Evolutionary conservation across 164 flowering plant species (phyloP).

Genomic region (Annona squamosa): DNA sequence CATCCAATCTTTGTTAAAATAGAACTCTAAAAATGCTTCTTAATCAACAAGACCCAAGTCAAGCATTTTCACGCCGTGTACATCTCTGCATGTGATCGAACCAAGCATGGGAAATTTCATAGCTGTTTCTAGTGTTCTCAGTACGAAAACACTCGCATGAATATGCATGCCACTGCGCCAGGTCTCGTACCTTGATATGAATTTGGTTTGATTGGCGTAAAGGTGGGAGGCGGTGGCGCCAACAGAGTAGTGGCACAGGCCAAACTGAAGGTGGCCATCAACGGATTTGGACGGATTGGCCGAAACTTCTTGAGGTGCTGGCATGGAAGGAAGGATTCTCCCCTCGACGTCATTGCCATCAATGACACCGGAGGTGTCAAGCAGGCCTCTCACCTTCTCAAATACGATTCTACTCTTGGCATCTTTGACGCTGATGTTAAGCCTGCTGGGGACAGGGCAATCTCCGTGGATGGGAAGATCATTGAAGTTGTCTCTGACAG

Average conservation of each 20-base stretch:
- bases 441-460: constrained; percentile 52
- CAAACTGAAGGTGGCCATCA: constrained; percentile 92
- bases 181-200: not conserved
- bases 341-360: constrained; percentile 80
- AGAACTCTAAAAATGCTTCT: too few species aligned
- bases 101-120: too few species aligned
- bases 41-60: too few species aligned
- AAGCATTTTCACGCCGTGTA: too few species aligned
- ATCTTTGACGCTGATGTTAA: constrained; percentile 94
- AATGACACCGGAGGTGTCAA: constrained; percentile 97
- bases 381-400: constrained; percentile 99
- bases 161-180: not conserved
- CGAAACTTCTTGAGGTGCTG: constrained; percentile 98
- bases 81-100: too few species aligned
- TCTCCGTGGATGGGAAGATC: constrained; percentile 90
- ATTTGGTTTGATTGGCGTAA: not conserved
- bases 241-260: constrained; percentile 59
- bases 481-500: constrained; percentile 82
- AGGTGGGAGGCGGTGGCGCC: constrained; percentile 13
- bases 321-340: constrained; percentile 96
- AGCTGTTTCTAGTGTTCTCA: too few species aligned
- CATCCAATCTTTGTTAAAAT: too few species aligned
- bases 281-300: constrained; percentile 95
- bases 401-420: constrained; percentile 96
- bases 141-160: too few species aligned